Evolutionary conservation across 176 grass and related monocot species (phyloP).

Genomic region (Zea luxurians): DNA sequence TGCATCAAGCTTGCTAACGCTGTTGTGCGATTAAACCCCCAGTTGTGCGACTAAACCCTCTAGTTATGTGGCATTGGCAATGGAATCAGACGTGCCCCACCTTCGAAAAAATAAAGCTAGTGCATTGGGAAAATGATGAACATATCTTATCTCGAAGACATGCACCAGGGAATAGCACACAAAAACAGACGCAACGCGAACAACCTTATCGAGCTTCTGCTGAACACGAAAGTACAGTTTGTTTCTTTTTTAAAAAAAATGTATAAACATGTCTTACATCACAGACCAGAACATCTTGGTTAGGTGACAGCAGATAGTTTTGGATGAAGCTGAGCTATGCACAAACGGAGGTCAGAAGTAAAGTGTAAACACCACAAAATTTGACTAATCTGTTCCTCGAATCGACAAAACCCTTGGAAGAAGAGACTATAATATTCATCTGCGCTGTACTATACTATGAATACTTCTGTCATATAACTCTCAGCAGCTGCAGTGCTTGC

Average conservation of each 20-base stretch:
- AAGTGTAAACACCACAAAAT: slow-evolving; percentile 34
- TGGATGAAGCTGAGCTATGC: slow-evolving; percentile 39
- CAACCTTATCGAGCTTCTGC: not conserved
- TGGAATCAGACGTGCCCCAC: not conserved
- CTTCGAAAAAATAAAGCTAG: too few species aligned
- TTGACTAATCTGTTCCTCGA: slow-evolving; percentile 38
- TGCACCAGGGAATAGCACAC: not conserved
- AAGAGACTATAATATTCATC: slow-evolving; percentile 11
- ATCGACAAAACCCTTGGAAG: not conserved
- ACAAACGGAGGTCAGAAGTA: slow-evolving; percentile 27
- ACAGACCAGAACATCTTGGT: not conserved
- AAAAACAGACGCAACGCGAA: not conserved
- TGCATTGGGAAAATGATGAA: too few species aligned
- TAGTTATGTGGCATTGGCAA: too few species aligned
- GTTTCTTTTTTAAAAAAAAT: slow-evolving; percentile 13
- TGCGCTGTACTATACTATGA: slow-evolving; percentile 37
- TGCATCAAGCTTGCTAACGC: too few species aligned
- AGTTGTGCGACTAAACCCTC: too few species aligned
- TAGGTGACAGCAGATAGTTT: slow-evolving; percentile 21
- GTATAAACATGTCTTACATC: slow-evolving; percentile 27
- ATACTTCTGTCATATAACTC: slow-evolving; percentile 4
- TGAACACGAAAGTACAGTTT: not conserved
- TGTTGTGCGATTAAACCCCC: too few species aligned
- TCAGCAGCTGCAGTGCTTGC: slow-evolving; percentile 34
- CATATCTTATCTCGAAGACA: too few species aligned